These are phyloP conservation scores for Crithidia expoeki DNA, from an alignment of 208 protist species.

Conservation along the genomic window DNA sequence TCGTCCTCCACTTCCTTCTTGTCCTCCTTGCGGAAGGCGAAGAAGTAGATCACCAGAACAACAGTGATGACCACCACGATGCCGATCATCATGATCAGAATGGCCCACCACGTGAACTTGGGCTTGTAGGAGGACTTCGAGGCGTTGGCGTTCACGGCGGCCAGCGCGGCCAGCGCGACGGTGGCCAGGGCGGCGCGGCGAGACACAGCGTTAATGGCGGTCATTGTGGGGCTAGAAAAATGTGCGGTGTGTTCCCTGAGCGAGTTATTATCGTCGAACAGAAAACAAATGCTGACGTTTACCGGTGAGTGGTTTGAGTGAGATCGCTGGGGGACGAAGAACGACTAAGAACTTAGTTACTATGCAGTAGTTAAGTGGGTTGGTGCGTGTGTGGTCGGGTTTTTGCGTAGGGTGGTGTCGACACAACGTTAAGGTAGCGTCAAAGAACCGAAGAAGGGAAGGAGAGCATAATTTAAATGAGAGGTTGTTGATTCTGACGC, in stretches of 20 bases:
- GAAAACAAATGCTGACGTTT: neutral
- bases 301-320: too few species aligned
- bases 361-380: too few species aligned
- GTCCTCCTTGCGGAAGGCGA: slow-evolving; percentile 7
- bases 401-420: too few species aligned
- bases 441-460: too few species aligned
- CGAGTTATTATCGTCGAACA: neutral
- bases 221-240: slow-evolving; percentile 10
- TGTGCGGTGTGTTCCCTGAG: too few species aligned
- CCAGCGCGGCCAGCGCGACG: slow-evolving; percentile 16
- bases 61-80: slow-evolving; percentile 18
- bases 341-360: too few species aligned
- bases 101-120: slow-evolving; percentile 27
- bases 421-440: too few species aligned
- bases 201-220: slow-evolving; percentile 15
- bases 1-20: slow-evolving; percentile 1
- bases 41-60: slow-evolving; percentile 23
- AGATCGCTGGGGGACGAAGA: too few species aligned
- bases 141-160: slow-evolving; percentile 13
- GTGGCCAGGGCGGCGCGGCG: slow-evolving; percentile 19
- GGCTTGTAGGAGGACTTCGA: slow-evolving; percentile 8
- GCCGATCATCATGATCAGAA: slow-evolving; percentile 31
- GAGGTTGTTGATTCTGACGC: too few species aligned
- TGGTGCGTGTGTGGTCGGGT: too few species aligned
- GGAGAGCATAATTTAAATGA: too few species aligned